phyloP scores from a whole-genome alignment of 768 basidiomycete species.

The Calocybe indica region DNA sequence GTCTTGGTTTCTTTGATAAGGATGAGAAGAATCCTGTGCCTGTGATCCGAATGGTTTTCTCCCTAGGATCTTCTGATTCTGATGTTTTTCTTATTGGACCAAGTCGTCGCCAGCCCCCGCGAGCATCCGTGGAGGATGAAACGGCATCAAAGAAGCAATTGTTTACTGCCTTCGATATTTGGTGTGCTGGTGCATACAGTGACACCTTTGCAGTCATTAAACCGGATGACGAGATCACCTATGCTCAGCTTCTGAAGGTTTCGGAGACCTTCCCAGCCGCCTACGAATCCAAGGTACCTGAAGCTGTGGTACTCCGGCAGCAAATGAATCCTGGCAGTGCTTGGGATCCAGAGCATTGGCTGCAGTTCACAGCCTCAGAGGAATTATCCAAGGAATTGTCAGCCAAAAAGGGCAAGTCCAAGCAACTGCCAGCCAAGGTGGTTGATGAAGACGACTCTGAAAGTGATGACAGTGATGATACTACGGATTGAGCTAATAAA shows the following conservation, averaged over 20 bases:
- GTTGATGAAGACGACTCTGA: too few species aligned
- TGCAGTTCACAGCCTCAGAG: too few species aligned
- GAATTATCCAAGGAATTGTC: too few species aligned
- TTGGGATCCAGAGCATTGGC: too few species aligned
- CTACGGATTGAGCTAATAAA: neutral
- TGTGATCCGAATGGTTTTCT: slow-evolving; percentile 10
- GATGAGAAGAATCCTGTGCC: slow-evolving; percentile 3
- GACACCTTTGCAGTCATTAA: neutral
- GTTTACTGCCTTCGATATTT: neutral
- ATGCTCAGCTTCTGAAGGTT: neutral
- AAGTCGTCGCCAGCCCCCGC: too few species aligned
- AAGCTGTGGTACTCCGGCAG: neutral
- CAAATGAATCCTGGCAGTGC: neutral
- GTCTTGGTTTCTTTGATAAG: slow-evolving; percentile 10
- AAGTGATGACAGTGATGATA: too few species aligned
- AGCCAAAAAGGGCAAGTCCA: too few species aligned
- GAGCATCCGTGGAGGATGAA: too few species aligned
- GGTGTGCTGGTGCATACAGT: neutral
- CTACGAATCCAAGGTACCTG: neutral
- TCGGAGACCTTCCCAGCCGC: neutral
- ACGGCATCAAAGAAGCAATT: neutral
- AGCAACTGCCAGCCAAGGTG: too few species aligned
- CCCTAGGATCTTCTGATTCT: slow-evolving; percentile 1
- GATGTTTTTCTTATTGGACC: neutral
- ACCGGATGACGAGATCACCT: neutral